These are phyloP conservation scores for Fusarium agapanthi DNA, from an alignment of 2,329 filamentous ascomycete species.

Conservation along the genomic window DNA sequence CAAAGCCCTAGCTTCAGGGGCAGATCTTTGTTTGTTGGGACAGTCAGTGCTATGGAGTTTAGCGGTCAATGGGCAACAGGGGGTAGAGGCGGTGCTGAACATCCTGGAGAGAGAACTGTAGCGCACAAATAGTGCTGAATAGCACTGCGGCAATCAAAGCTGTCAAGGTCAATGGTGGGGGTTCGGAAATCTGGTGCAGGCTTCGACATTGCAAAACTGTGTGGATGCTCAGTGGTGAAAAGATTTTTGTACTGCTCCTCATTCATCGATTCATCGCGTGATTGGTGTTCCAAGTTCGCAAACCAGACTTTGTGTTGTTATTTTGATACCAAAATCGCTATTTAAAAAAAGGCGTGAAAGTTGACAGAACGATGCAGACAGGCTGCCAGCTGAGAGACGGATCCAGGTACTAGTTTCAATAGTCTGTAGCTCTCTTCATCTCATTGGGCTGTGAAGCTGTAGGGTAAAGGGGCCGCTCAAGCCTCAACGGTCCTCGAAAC, in stretches of 20 bases:
- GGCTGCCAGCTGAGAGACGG: background rate
- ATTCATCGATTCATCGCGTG: background rate
- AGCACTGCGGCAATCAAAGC: background rate
- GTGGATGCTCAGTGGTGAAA: background rate
- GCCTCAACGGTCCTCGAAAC: background rate
- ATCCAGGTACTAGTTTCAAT: background rate
- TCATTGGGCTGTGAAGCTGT: background rate
- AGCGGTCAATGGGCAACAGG: background rate
- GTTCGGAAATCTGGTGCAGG: background rate
- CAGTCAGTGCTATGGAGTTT: background rate
- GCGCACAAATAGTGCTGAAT: background rate
- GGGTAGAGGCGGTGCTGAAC: too few relatives aligned
- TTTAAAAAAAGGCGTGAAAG: background rate
- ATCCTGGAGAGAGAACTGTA: background rate
- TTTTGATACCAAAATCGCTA: background rate
- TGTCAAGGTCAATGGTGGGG: rapidly evolving
- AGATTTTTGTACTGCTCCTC: background rate
- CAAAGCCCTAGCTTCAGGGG: background rate
- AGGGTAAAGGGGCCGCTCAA: background rate
- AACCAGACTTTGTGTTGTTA: too few relatives aligned
- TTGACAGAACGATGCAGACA: background rate
- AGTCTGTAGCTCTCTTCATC: too few relatives aligned
- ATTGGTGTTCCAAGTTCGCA: background rate
- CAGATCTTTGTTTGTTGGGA: background rate
- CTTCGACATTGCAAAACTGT: background rate